These are phyloP conservation scores for Leishmania braziliensis DNA, from an alignment of 208 protist genomes.

Conservation along the genomic window DNA sequence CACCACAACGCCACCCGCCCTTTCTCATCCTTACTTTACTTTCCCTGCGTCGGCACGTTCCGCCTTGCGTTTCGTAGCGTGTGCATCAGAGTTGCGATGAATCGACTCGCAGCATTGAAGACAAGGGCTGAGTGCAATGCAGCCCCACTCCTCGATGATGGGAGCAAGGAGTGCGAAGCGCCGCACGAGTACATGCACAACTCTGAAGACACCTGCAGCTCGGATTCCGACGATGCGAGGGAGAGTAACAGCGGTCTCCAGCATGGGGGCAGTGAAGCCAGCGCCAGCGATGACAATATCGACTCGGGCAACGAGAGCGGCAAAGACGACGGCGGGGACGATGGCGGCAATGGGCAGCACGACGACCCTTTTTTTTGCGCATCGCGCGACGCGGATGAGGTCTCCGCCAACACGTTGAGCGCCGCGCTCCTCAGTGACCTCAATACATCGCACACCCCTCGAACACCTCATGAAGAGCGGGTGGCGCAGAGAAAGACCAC, in stretches of 20 bases:
- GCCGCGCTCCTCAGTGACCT: conserved; percentile 41
- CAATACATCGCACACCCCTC: conserved; percentile 6
- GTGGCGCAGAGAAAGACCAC: neutral
- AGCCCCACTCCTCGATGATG: neutral
- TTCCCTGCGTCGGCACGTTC: neutral
- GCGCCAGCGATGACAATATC: conserved; percentile 5
- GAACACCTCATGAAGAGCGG: neutral
- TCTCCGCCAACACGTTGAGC: conserved; percentile 13
- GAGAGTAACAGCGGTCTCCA: neutral
- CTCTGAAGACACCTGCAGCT: neutral
- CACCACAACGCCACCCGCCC: neutral
- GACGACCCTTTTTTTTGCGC: neutral
- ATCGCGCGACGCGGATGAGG: neutral
- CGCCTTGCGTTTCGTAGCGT: neutral
- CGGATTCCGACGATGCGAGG: neutral
- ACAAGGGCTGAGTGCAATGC: neutral
- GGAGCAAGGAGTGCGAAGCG: neutral
- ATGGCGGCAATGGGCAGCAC: neutral
- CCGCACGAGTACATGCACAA: neutral
- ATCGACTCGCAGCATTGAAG: neutral
- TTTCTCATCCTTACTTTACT: neutral
- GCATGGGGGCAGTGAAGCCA: neutral
- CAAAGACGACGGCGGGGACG: neutral
- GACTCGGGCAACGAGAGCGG: neutral
- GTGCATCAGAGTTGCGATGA: neutral